phyloP scores from a whole-genome alignment of 805 yeast genomes.

The Saturnispora gosingensis region DNA sequence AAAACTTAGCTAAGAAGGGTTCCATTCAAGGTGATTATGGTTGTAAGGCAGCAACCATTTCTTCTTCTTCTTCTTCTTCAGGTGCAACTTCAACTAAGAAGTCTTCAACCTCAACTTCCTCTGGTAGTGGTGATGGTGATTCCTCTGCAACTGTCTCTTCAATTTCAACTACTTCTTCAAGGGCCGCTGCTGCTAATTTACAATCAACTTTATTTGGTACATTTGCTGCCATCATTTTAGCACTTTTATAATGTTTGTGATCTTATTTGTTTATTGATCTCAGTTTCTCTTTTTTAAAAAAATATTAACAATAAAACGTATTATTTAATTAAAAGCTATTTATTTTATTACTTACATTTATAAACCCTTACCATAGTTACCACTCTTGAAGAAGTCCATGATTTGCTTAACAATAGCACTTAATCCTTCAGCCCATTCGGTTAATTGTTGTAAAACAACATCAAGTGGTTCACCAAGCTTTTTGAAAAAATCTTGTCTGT shows the following conservation, averaged over 20 bases:
- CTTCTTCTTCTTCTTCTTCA: constrained; percentile 31
- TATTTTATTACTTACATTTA: constrained; percentile 22
- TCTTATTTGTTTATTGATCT: constrained; percentile 1
- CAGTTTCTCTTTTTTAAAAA: background rate
- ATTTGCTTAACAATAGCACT: constrained; percentile 66
- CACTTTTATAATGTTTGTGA: constrained; percentile 35
- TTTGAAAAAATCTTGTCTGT: constrained; percentile 73
- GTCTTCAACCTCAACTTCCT: constrained; percentile 34
- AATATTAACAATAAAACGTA: background rate
- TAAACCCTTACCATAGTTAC: constrained; percentile 84
- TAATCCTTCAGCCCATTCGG: constrained; percentile 66
- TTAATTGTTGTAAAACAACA: constrained; percentile 55
- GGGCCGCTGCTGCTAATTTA: constrained; percentile 20
- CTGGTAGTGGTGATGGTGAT: constrained; percentile 34
- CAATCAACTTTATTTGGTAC: constrained; percentile 39
- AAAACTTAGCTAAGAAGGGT: constrained; percentile 63
- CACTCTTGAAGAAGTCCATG: constrained; percentile 64
- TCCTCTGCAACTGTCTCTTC: constrained; percentile 11
- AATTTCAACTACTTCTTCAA: constrained; percentile 23
- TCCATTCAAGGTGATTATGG: constrained; percentile 86
- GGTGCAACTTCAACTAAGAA: constrained; percentile 27
- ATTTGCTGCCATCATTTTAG: constrained; percentile 40
- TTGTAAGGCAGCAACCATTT: constrained; percentile 53
- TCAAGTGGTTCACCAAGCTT: constrained; percentile 73
- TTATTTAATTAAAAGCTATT: background rate